Base-by-base conservation (phyloP, 495 filamentous ascomycete genomes). In the Physcia stellaris region DNA sequence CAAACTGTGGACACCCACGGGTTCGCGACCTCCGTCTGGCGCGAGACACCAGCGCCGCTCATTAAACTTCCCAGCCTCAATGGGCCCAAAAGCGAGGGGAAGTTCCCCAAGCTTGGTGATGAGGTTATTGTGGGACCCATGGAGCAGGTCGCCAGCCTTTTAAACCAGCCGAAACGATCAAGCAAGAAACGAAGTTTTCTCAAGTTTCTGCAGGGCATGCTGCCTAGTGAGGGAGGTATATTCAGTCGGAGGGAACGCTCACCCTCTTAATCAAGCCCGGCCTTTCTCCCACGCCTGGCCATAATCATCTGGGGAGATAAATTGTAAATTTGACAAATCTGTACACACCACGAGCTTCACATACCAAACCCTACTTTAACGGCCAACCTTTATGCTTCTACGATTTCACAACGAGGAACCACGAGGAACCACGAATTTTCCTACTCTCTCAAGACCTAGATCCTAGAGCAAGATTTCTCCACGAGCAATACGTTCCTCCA, bases 101-200 rank as follows among this genome's bases (percentile, higher is more conserved):
- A 94, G 58, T 94, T 94, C 47, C 84, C 82, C 19, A 75, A 81
- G 42, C 70, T 88, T 34, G 86, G 83, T 20, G 85, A 94, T 47
- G 77, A 84, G 39, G 85, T 92, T 53, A 90, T 94, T 42, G 85
- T 95, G 11, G 87, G 86, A 1, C 86, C 87, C 3, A 95, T 95
- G 87, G 73, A 76, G 10, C 70, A 77, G 35, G 70, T 76, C 39
- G 56, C 59, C 4, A 54, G 61, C 36, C 55, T 21, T 60, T 64
- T 30, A 55, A 57, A 13, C 56, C 63, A n/a, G 54, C 62, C 9
- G 43, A 50, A 7, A 50, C 48, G 22, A 31, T 49, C 10, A 54
- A 57, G 57, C 34, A 65, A 51, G 47, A 62, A 67, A 46, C 56
- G 61, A 29, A 62, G 53, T 36, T 62, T 69, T 47, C 57, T 69